Base-by-base conservation (phyloP, 805 yeast genomes). In the Starmerella ratchasimensis region DNA sequence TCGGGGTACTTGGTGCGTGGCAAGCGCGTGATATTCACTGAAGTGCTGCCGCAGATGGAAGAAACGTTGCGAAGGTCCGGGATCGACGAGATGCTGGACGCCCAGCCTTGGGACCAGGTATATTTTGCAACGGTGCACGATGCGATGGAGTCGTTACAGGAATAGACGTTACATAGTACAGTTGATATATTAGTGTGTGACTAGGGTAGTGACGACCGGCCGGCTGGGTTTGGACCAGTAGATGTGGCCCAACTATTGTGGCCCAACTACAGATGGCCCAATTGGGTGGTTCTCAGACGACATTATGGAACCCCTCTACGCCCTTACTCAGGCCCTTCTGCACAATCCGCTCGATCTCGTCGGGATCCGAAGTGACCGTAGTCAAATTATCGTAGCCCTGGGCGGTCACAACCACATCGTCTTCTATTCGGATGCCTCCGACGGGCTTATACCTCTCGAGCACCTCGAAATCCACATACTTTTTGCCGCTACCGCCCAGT, bases 371-470 rank as follows among this genome's bases (percentile, higher is more conserved):
- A 1, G 96, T 82, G 37, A 88, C 74, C 20, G 70, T 68, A 2
- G 95, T 88, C 37, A 88, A 62, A 50, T 81, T 80, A 53, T 84
- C 94, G 52, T 60, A 73, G 0, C 97, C 97, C 37, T 61, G 62
- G 33, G 67, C 66, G 1, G 94, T 81, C 22, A 88, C 77, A 31
- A 82, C 61, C 29, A 90, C 69, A 54, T 88, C 96, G 55, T 88
- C 98, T 59, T 88, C 98, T 40, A 88, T 83, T 58, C 98, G 73
- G 5, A 88, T 95, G 31, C 98, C 98, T n/a, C 98, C 98, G 39
- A 90, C 72, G 48, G 77, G 71, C 77, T 79, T 72, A 59, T 84
- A 88, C 51, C 72, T 75, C 39, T 80, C 74, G 44, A 88, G 63
- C 5, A 79, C 74, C 0, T 71, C 74, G 45, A 59, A 56, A 51